Evolutionary conservation across 768 basidiomycete genomes (phyloP).

Genomic region (Thelephora ganbajun): DNA sequence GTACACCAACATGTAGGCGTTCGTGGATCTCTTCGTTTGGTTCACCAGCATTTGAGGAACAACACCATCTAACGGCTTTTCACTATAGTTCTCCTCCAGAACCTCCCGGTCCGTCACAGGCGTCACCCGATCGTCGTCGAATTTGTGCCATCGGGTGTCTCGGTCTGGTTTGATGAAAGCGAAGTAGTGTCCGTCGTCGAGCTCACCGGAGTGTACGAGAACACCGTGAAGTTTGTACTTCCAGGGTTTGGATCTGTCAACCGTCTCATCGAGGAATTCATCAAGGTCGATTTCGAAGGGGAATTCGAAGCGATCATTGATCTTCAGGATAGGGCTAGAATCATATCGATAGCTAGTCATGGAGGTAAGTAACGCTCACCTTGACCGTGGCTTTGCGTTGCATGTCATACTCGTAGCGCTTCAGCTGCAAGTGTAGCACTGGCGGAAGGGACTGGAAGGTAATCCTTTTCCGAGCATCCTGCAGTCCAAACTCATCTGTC

Average conservation of each 20-base stretch:
- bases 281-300: conserved; percentile 94
- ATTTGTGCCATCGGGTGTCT: conserved; percentile 94
- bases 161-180: conserved; percentile 96
- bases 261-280: conserved; percentile 78
- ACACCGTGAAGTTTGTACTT: conserved; percentile 95
- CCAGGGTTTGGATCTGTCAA: conserved; percentile 78
- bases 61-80: conserved; percentile 71
- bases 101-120: conserved; percentile 98
- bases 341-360: not conserved
- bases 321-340: conserved; percentile 26
- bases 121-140: conserved; percentile 96
- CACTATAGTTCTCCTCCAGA: conserved; percentile 96
- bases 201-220: conserved; percentile 94
- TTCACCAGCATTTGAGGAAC: conserved; percentile 72
- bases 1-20: conserved; percentile 99
- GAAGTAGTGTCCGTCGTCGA: conserved; percentile 98
- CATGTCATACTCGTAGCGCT: conserved; percentile 98
- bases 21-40: conserved; percentile 96
- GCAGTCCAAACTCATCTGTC: conserved; percentile 90
- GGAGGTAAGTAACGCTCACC: conserved; percentile 22
- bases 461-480: conserved; percentile 99
- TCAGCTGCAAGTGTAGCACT: conserved; percentile 92
- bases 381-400: conserved; percentile 99
- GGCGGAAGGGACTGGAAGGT: conserved; percentile 99
- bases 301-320: conserved; percentile 99